These are phyloP conservation scores for Camelina hispida DNA, from an alignment of 345 rosid species.

Conservation along the genomic window DNA sequence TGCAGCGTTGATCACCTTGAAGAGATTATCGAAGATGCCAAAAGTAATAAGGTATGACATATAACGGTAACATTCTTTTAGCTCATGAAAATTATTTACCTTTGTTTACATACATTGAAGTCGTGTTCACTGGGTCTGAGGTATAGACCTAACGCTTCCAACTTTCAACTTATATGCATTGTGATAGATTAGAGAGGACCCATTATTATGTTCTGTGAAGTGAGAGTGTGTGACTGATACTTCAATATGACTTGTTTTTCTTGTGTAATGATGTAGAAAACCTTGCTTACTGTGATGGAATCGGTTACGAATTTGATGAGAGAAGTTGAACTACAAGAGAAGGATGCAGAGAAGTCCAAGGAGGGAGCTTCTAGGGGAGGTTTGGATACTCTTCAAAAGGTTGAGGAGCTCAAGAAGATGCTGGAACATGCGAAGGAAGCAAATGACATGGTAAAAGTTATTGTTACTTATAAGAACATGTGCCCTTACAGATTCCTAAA, in stretches of 20 bases:
- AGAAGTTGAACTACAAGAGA: conserved; percentile 74
- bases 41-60: conserved; percentile 71
- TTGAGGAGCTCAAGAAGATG: conserved; percentile 68
- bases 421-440: conserved; percentile 70
- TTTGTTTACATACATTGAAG: not conserved
- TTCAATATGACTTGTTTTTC: conserved; percentile 2
- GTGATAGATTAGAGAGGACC: not conserved
- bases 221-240: not conserved
- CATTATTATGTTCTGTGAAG: not conserved
- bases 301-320: conserved; percentile 64
- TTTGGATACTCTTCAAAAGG: conserved; percentile 55
- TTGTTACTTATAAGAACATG: conserved; percentile 9
- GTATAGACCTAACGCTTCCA: not conserved
- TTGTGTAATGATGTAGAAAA: conserved; percentile 56
- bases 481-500: not conserved
- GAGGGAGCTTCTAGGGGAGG: conserved; percentile 73
- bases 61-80: not conserved
- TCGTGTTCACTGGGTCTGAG: conserved; percentile 14
- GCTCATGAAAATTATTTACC: conserved; percentile 17
- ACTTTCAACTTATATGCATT: not conserved
- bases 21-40: conserved; percentile 68
- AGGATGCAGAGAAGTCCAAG: conserved; percentile 66
- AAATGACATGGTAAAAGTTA: conserved; percentile 67
- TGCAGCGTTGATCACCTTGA: conserved; percentile 62
- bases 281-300: conserved; percentile 67